Conservation (phyloP, 2,329 filamentous ascomycete species). For the Rugonectria rugulosa region DNA sequence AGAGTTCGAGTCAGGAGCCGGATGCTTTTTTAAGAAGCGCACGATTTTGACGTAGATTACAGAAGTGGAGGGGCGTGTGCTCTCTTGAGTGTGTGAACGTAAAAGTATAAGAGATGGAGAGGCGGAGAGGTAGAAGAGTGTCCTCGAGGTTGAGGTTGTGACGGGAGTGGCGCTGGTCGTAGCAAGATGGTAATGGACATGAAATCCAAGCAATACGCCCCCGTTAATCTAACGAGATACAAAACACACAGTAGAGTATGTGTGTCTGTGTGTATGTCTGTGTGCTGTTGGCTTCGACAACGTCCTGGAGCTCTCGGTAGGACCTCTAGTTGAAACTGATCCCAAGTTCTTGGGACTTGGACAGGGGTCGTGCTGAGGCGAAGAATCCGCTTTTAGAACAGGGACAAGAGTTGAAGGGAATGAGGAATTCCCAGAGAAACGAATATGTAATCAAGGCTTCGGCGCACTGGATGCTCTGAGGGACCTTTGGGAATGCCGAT, state of each 20-base stretch:
- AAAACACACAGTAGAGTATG: background rate
- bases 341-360: too few relatives aligned
- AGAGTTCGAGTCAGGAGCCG: slow-evolving; percentile 7
- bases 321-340: too few relatives aligned
- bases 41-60: slow-evolving; percentile 1
- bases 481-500: slow-evolving; percentile 10
- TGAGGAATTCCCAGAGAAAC: too few relatives aligned
- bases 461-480: background rate
- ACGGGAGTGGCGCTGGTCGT: background rate
- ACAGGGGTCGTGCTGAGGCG: too few relatives aligned
- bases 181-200: background rate
- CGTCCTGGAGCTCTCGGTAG: too few relatives aligned
- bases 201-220: background rate
- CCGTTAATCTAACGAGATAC: background rate
- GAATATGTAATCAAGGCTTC: background rate
- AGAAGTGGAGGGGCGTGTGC: background rate
- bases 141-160: background rate
- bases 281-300: too few relatives aligned
- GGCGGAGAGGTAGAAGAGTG: background rate
- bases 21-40: slow-evolving; percentile 1
- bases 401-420: too few relatives aligned
- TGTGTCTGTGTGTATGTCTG: background rate
- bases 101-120: background rate
- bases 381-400: too few relatives aligned
- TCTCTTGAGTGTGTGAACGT: slow-evolving; percentile 1